These are phyloP conservation scores for Apiotrichum mycotoxinovorans DNA, from an alignment of 1,284 basidiomycete species.

Conservation along the genomic window DNA sequence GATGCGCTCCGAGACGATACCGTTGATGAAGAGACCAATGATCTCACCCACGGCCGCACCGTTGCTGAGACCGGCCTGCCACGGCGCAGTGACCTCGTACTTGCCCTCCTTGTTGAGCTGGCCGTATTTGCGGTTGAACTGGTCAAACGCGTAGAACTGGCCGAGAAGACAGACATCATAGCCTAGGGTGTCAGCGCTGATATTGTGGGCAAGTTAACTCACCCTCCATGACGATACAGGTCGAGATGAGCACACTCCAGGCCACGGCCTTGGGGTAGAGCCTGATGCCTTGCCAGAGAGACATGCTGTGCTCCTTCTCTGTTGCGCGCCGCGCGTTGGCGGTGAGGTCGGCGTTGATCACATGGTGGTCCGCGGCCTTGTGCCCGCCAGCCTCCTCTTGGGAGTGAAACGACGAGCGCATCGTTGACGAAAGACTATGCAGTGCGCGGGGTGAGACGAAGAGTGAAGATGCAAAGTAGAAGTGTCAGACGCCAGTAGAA, in stretches of 20 bases:
- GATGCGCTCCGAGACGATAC: conserved; percentile 47
- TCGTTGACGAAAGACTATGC: not conserved
- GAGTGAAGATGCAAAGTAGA: not conserved
- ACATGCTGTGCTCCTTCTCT: conserved; percentile 49
- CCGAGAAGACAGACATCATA: conserved; percentile 45
- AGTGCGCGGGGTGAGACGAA: not conserved
- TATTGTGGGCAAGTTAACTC: not conserved
- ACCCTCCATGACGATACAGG: conserved; percentile 54
- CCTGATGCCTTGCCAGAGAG: conserved; percentile 39
- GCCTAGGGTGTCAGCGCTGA: conserved; percentile 6
- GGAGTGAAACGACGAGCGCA: not conserved
- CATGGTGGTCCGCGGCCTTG: not conserved
- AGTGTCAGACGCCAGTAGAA: not conserved
- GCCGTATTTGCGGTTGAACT: conserved; percentile 47
- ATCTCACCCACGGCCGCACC: conserved; percentile 49
- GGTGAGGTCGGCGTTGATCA: conserved; percentile 7
- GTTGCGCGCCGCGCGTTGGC: conserved; percentile 16
- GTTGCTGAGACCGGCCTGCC: conserved; percentile 53
- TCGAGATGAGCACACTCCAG: conserved; percentile 52
- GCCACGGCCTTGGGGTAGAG: conserved; percentile 52
- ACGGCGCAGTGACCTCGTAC: conserved; percentile 51
- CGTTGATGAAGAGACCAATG: conserved; percentile 50
- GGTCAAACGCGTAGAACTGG: conserved; percentile 46
- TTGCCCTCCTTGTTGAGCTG: conserved; percentile 33
- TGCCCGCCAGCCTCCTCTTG: not conserved